Evolutionary conservation across 495 filamentous ascomycete species (phyloP).

Genomic region (Xylaria acuta): DNA sequence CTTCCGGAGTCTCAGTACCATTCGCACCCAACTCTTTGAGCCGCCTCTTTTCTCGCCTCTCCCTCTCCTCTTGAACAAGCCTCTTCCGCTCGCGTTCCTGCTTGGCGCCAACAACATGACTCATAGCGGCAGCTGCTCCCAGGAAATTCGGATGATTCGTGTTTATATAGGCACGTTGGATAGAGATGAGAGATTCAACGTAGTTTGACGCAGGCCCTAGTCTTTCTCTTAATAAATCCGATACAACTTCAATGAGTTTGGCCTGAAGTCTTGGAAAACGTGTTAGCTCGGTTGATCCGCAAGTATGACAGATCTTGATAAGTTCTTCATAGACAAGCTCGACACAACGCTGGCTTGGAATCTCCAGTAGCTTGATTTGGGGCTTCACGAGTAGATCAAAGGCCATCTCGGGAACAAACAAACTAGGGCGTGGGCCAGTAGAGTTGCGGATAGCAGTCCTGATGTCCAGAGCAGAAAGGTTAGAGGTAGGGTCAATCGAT

Average conservation of each 20-base stretch:
- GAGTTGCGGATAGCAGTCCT: conserved; percentile 98
- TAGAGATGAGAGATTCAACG: conserved; percentile 94
- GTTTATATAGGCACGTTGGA: conserved; percentile 98
- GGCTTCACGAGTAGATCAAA: conserved; percentile 98
- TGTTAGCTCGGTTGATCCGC: conserved; percentile 90
- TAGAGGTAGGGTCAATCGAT: conserved; percentile 92
- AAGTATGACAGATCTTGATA: conserved; percentile 99
- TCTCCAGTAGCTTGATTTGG: conserved; percentile 95
- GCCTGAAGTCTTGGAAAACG: conserved; percentile 93
- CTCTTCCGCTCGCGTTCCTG: conserved; percentile 90
- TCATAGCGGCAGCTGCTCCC: conserved; percentile 97
- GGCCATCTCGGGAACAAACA: conserved; percentile 96
- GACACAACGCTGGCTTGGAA: conserved; percentile 95
- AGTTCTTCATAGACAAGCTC: conserved; percentile 98
- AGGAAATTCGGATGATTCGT: conserved; percentile 99
- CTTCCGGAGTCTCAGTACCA: conserved; percentile 71
- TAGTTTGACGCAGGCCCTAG: conserved; percentile 87
- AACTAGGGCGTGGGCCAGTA: conserved; percentile 90
- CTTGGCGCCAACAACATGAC: conserved; percentile 88
- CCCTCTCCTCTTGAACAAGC: conserved; percentile 78
- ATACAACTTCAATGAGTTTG: conserved; percentile 98
- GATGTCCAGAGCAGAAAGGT: conserved; percentile 95
- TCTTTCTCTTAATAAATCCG: conserved; percentile 91
- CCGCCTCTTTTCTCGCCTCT: conserved; percentile 80
- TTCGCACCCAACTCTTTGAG: conserved; percentile 83